Base-by-base conservation (phyloP, 495 filamentous ascomycete genomes). In the Terfezia claveryi region DNA sequence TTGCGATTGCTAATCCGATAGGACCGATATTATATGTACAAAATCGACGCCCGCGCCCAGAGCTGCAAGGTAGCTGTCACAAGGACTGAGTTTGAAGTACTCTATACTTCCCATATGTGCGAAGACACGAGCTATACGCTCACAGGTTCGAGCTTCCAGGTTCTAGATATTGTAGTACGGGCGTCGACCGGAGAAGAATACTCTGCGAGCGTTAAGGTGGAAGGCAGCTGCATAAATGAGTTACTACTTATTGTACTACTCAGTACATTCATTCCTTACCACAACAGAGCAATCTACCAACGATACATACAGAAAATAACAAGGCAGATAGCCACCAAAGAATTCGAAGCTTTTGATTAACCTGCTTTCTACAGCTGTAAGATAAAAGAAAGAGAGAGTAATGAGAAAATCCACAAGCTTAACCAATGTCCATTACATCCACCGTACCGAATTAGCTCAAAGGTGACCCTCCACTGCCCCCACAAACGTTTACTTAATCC, bases 161-260 rank as follows among this genome's bases (percentile, higher is more conserved):
- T 95, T 80, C 91, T 92, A 98, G 61, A 78, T 80, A 70, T 96
- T 92, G 70, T 94, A 94, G 68, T 91, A 96, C 58, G 82, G 79
- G 20, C 92, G 76, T 5, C 87, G 79, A 51, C 86, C 86, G 23
- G 87, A 80, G 53, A 94, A 80, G 65, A 94, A 82, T 58, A 96
- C 80, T 53, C 78, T 78, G 56, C 76, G 72, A 23, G 78, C 76
- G 10, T 68, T 60, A 38, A 76, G 73, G 41, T 81, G 73, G 68
- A 96, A 94, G 16, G 78, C 74, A 1, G 88, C 82, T 4, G 27
- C 27, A 32, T 32, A 32, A 7, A 32, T 7, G 7, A 32, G 20
- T 20, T 20, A 20, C 20, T 20, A 20, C 20, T 20, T 2, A n/a
- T n/a, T n/a, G n/a, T n/a, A n/a, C n/a, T n/a, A n/a, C n/a, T n/a